Base-by-base conservation (phyloP, 2,329 filamentous ascomycete species). In the Neonectria neomacrospora region DNA sequence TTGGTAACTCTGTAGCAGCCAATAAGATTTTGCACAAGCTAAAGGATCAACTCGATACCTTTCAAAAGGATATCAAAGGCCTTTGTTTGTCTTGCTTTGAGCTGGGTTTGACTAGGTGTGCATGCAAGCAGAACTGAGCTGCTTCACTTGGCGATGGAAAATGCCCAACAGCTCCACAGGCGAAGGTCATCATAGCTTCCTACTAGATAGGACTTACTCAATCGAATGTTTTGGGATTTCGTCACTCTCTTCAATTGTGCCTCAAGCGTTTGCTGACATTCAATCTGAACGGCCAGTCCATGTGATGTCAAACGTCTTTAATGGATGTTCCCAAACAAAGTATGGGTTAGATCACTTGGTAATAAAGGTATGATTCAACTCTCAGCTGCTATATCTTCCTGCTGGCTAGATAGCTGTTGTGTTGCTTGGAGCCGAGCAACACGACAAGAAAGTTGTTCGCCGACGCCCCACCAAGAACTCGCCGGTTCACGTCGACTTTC, bases 381-480 rank as follows among this genome's bases (percentile, higher is more conserved):
- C 7, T 9, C 3, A 8, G 12, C 28, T 5, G 7, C 3, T 18
- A 3, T n/a, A 10, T 6, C 14, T 6, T 47, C 6, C 44, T n/a
- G 12, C 12, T 26, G 12, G 5, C 23, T 16, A 30, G n/a, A 14
- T 8, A 16, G 8, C 26, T 48, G 26, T 30, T 30, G 45, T 28
- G 23, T 30, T n/a, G 14, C 16, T 48, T n/a, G 16, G 10, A 48
- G 16, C 30, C 26, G 6, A 30, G 10, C 23, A 11, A 23, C 23
- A 28, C 45, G 23, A 9, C 8, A 14, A n/a, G 28, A 28, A 50
- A 50, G 47, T 8, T 32, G 26, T 11, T 50, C 18, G 11, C 34
- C 1, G 10, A 37, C 44, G 52, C 65, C 56, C 67, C 67, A 59
- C 67, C 63, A 60, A 67, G 68, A 50, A 41, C 61, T 57, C 37